These are phyloP conservation scores for Exophiala sp. DNA, from an alignment of 2,329 filamentous ascomycete genomes.

Conservation along the genomic window DNA sequence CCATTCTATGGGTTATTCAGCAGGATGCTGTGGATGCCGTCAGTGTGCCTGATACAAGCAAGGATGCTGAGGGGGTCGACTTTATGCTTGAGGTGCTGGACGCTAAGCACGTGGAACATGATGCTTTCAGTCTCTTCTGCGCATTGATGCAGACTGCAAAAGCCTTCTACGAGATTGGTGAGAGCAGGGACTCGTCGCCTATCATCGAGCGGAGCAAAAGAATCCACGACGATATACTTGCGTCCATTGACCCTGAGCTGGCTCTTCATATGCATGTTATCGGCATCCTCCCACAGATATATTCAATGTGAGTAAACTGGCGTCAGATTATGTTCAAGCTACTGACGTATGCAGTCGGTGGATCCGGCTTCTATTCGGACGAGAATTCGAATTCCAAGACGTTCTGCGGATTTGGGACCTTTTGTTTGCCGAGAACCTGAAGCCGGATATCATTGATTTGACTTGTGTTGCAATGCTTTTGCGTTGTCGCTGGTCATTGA, in stretches of 20 bases:
- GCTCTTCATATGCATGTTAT: conserved; percentile 75
- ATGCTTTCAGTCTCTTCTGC: conserved; percentile 81
- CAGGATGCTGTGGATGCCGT: conserved; percentile 68
- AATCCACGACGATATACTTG: conserved; percentile 79
- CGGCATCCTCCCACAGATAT: conserved; percentile 93
- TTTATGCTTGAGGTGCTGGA: conserved; percentile 67
- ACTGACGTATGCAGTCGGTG: conserved; percentile 62
- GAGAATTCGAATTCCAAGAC: conserved; percentile 87
- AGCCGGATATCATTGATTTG: conserved; percentile 75
- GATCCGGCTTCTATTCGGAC: conserved; percentile 87
- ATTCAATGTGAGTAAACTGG: conserved; percentile 67
- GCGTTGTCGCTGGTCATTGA: conserved; percentile 81
- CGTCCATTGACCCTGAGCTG: conserved; percentile 76
- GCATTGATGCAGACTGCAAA: conserved; percentile 84
- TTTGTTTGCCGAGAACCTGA: conserved; percentile 80
- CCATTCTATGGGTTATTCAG: conserved; percentile 79
- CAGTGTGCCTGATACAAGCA: conserved; percentile 34
- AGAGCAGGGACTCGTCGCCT: conserved; percentile 53
- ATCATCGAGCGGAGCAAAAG: conserved; percentile 83
- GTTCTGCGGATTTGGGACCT: conserved; percentile 85
- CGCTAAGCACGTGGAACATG: conserved; percentile 75
- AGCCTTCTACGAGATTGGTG: conserved; percentile 75
- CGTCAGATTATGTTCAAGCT: not conserved
- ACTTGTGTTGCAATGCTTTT: conserved; percentile 94
- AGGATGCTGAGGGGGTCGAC: conserved; percentile 40